Percentiles rank a stretch among this genome's conserved stretches.
Evolutionary conservation across 768 basidiomycete species (phyloP).

Genomic region (Suillus luteus): DNA sequence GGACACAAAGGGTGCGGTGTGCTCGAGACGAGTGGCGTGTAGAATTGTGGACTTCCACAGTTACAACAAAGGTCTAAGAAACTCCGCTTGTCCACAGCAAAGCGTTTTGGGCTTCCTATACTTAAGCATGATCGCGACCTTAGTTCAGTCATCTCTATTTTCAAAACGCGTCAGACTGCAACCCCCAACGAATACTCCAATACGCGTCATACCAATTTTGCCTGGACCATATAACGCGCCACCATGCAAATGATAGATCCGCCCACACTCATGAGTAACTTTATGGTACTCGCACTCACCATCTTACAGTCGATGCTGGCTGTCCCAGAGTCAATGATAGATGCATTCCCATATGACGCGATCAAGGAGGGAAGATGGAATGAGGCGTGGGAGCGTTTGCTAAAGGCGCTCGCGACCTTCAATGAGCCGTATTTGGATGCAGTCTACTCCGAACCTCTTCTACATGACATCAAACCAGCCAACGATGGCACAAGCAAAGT

Average conservation of each 20-base stretch:
- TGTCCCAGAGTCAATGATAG: neutral
- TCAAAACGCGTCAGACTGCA: neutral
- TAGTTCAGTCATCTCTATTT: neutral
- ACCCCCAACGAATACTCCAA: constrained; percentile 1
- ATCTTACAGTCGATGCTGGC: neutral
- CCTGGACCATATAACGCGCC: neutral
- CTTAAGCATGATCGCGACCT: neutral
- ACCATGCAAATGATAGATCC: neutral
- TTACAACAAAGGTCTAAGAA: constrained; percentile 3
- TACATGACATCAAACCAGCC: neutral
- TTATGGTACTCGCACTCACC: neutral
- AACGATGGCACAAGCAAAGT: constrained; percentile 3
- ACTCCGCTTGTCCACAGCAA: constrained; percentile 10
- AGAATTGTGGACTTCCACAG: constrained; percentile 1
- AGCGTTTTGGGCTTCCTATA: neutral
- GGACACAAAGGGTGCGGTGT: neutral
- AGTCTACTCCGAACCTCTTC: neutral
- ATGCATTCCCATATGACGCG: neutral
- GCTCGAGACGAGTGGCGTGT: neutral
- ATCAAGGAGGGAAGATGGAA: neutral
- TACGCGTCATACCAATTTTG: neutral
- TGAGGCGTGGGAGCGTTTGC: neutral
- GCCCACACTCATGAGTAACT: neutral
- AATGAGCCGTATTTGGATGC: neutral
- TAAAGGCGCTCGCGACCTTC: neutral